Base-by-base conservation (phyloP, 1,139 yeast species). In the Saccharomyces uvarum region DNA sequence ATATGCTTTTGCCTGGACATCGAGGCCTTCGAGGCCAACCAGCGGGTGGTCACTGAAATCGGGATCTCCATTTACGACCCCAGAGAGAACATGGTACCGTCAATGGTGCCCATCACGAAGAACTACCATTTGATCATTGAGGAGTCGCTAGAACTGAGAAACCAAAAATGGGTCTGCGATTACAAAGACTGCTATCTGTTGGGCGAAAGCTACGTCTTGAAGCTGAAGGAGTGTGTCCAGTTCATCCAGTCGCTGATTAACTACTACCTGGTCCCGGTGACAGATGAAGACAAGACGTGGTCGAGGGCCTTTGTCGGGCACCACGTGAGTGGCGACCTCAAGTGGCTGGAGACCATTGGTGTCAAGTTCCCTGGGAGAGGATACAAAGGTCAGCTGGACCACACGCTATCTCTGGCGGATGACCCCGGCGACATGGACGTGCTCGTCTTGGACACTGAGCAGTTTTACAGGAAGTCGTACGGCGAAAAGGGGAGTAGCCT, bases 11-110 rank as follows among this genome's bases (percentile, higher is more conserved):
- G 83, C 24, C 69, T 86, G 19, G 93, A 86, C 66, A 74, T 84
- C 9, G 93, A 86, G 66, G 85, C 86, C 4, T 83, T 75, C 73
- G 95, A 86, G 62, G 62, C 69, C 14, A 68, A 77, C 56, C 72
- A 69, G 8, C 62, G 70, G 16, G 58, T 70, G 9, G 73, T 86
- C 26, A 84, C 88, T 0, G 95, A 86, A 65, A 77, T 86, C 50
- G 95, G 95, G 2, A 70, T 86, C 2, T 75, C 87, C 2, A 77
- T 86, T 4, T 85, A 80, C 65, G 88, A 84, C 59, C 88, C 90
- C 16, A 61, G 75, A 24, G 75, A 70, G 49, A 67, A 65, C 54
- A 14, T 56, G 11, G 57, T 55, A 32, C 44, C 44, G 5, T 56
- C 70, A 3, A 56, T 66, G 32, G 63, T 64, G 21, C 71, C 70